Base-by-base conservation (phyloP, 2,329 filamentous ascomycete species). In the Sarocladium strictum region DNA sequence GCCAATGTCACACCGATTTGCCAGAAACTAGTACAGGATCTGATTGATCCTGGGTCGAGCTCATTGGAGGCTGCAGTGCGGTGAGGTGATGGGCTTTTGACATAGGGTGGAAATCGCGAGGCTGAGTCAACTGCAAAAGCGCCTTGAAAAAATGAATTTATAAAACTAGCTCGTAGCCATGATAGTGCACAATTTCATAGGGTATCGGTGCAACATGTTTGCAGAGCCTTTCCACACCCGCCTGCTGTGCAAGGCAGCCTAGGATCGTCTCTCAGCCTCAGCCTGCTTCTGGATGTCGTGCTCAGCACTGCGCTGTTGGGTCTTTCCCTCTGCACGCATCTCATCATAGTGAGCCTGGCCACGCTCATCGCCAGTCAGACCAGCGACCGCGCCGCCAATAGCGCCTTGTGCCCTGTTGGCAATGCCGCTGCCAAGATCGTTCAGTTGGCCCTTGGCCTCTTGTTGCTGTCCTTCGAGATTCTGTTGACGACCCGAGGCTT, bases 251-350 rank as follows among this genome's bases (percentile, higher is more conserved):
- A 49, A 3, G 3, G n/a, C 33, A 56, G 12, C 38, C 43, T 43
- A 37, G 19, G 27, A 11, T 2, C 24, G 57, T 45, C 43, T 56
- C 54, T 67, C 65, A 41, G 77, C 75, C 59, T 82, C 78, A 0
- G 76, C 80, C 76, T 89, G 76, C 81, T 90, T 92, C 70, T 87
- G 74, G 55, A 96, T 78, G 65, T 96, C 90, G 35, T 79, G 74
- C 79, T 96, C 91, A 1, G 86, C 91, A 51, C 90, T 88, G 19
- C 90, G 81, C 79, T 96, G 88, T 65, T 83, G 78, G 19, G 87
- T 89, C 84, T 94, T 96, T 60, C 91, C 92, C 60, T 82, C 73
- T 63, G 94, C 90, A 65, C 94, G 90, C 70, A 87, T 75, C 61
- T 77, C 68, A 68, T 88, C 76, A 65, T 84, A 87, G 67, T 83